Conservation (phyloP, 192 early-diverging fungal genomes). For the Funneliformis geosporum region DNA sequence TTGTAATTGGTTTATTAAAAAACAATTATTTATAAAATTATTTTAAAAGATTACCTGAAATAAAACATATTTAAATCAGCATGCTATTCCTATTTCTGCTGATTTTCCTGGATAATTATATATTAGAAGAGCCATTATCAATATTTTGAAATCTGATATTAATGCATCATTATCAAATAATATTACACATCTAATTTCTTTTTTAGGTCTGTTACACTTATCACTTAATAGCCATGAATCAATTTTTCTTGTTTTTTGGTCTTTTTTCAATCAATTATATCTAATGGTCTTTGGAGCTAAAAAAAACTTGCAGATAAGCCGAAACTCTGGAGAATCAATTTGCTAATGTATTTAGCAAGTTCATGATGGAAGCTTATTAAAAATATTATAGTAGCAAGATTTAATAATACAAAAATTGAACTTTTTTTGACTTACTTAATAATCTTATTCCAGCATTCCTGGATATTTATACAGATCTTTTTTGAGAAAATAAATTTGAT, state of each 20-base stretch:
- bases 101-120: conserved; percentile 13
- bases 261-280: conserved; percentile 17
- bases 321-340: neutral
- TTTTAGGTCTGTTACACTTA: neutral
- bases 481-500: neutral
- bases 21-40: no score
- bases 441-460: neutral
- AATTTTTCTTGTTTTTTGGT: neutral
- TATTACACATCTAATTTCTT: neutral
- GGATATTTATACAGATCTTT: conserved; percentile 2
- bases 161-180: neutral
- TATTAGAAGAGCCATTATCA: conserved; percentile 4
- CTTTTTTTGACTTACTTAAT: neutral
- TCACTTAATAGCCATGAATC: neutral
- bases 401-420: neutral
- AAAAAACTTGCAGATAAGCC: neutral
- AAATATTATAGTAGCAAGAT: neutral
- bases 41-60: no score
- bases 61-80: neutral
- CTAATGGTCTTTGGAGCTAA: neutral
- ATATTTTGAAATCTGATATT: neutral
- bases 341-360: neutral
- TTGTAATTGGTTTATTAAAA: no score
- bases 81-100: neutral
- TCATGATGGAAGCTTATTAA: neutral